phyloP scores from a whole-genome alignment of 176 grass and related monocot genomes.

The Eleusine coracana region DNA sequence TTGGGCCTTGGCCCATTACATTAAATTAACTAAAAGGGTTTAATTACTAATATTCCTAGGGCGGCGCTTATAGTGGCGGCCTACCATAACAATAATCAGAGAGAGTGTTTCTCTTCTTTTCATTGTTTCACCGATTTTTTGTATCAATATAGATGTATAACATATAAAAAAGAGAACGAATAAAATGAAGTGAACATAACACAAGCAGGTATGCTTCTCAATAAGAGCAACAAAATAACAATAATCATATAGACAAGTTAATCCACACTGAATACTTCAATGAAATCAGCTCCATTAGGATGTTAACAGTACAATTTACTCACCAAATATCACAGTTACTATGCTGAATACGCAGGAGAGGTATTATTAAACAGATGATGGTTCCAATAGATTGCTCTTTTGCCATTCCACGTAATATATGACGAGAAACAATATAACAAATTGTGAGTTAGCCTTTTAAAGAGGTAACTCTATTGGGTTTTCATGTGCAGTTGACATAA shows the following conservation, averaged over 20 bases:
- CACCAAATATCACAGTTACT: neutral
- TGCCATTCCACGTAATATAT: slow-evolving; percentile 10
- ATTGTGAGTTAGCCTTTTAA: slow-evolving; percentile 13
- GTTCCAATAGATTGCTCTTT: neutral
- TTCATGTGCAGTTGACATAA: slow-evolving; percentile 14
- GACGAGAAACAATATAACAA: neutral
- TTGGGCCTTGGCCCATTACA: no score
- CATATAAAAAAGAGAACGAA: neutral
- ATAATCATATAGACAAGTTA: neutral
- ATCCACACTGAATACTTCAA: neutral
- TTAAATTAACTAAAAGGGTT: no score
- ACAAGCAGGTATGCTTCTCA: neutral
- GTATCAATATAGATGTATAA: slow-evolving; percentile 18
- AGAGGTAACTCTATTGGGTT: neutral
- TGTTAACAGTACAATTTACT: neutral
- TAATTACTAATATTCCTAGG: no score
- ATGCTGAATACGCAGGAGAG: neutral
- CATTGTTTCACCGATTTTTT: neutral
- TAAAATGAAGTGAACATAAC: slow-evolving; percentile 11
- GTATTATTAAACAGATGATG: neutral
- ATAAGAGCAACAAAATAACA: slow-evolving; percentile 3
- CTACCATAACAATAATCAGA: no score
- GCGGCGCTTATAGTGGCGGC: no score
- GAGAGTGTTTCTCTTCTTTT: neutral
- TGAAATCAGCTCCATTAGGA: neutral